Base-by-base conservation (phyloP, 257 asterid species). In the Solanum rostratum region DNA sequence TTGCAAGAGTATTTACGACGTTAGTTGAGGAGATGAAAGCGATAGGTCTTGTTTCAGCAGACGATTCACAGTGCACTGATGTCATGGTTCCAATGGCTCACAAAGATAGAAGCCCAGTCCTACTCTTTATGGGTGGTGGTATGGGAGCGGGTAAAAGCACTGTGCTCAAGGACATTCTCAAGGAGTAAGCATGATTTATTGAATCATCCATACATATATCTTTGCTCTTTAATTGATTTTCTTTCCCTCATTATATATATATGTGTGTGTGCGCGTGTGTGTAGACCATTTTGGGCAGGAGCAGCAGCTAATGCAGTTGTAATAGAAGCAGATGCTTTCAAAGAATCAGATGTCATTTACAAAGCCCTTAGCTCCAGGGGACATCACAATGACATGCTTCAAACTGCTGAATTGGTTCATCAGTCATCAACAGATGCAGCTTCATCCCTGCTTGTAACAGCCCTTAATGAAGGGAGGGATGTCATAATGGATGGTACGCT, bases 401-500 rank as follows among this genome's bases (percentile, higher is more conserved):
- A 91, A 90, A 95, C 99, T 70, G 94, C 99, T 80, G 98, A 97
- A 84, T 52, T 91, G 92, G 93, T 96, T 84, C 99, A 96, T 87
- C 97, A 95, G 85, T 93, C 98, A 20, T 96, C 99, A 0, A 96
- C 98, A 0, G 98, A 96, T 85, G 99, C 99, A 27, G 99, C 99
- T 16, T 96, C 98, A 11, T 96, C 99, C 0, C 93, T 96, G 27
- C 91, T 96, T 6, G 99, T 96, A 30, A 96, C 98, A 0, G 99
- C 99, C 0, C 88, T 96, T 7, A 96, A 96, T 39, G 98, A 96
- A 84, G 99, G 99, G 10, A 97, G 99, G 0, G 99, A 96, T 57
- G 99, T 96, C 88, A 95, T 96, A 84, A 95, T 96, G 99, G 99
- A 96, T 46, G 99, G 99, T 49, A 97, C 99, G 7, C 89, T 97